These are phyloP conservation scores for Euptelea pleiosperma DNA, from an alignment of 164 flowering plant genomes.

Conservation along the genomic window DNA sequence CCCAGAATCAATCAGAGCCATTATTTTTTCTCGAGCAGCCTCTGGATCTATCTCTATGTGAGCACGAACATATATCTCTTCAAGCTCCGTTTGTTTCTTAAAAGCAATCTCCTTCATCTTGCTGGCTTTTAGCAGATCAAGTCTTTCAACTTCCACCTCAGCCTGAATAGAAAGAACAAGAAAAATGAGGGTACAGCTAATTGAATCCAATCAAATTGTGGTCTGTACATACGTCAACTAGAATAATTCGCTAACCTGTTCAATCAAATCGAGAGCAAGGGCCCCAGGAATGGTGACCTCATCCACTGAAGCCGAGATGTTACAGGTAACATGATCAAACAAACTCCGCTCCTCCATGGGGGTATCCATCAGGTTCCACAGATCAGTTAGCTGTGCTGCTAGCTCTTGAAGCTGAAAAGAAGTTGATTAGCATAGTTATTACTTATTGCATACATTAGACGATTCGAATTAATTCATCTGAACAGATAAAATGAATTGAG, in stretches of 20 bases:
- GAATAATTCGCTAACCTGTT: conserved; percentile 56
- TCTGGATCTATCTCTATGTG: conserved; percentile 87
- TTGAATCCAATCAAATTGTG: neutral
- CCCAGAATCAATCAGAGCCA: conserved; percentile 83
- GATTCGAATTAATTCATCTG: conserved; percentile 6
- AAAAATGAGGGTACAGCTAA: conserved; percentile 3
- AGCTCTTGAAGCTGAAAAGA: conserved; percentile 85
- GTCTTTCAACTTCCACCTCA: conserved; percentile 93
- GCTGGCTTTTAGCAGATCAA: conserved; percentile 91
- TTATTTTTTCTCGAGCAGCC: conserved; percentile 76
- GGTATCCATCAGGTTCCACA: conserved; percentile 99
- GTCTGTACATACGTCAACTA: neutral
- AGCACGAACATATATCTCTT: conserved; percentile 76
- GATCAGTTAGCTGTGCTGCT: conserved; percentile 75
- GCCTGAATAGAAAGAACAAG: conserved; percentile 40
- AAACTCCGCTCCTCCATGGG: conserved; percentile 66
- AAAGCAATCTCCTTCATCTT: conserved; percentile 96
- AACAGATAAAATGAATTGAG: no score
- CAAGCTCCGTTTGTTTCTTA: conserved; percentile 85
- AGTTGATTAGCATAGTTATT: neutral
- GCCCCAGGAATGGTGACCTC: conserved; percentile 88
- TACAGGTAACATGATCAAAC: conserved; percentile 90
- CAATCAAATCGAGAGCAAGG: conserved; percentile 87
- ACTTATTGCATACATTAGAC: neutral
- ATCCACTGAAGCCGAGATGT: conserved; percentile 83